phyloP scores from a whole-genome alignment of 2,329 filamentous ascomycete species.

The Pleomassaria siparia region DNA sequence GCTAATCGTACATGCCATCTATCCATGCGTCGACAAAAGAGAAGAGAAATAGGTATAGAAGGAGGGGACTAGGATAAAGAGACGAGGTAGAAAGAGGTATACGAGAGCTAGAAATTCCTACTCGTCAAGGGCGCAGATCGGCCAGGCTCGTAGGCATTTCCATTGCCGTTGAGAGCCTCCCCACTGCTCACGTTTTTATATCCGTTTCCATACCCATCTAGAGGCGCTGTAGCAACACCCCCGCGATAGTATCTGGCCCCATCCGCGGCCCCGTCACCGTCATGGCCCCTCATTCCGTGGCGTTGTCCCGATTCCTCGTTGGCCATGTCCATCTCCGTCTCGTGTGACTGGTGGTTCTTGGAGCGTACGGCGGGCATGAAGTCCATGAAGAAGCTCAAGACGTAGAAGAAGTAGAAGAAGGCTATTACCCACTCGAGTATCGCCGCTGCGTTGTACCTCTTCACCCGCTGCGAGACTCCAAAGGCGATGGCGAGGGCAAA shows the following conservation, averaged over 20 bases:
- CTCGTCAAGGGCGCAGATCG: too few relatives aligned
- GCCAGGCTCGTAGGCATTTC: too few relatives aligned
- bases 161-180: too few relatives aligned
- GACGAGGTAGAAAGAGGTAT: too few relatives aligned
- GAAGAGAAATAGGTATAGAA: slow-evolving; percentile 15
- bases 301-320: slow-evolving; percentile 15
- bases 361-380: slow-evolving; percentile 75
- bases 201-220: slow-evolving; percentile 12
- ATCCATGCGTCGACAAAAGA: not conserved
- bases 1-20: too few relatives aligned
- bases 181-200: too few relatives aligned
- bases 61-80: too few relatives aligned
- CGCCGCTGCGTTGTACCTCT: slow-evolving; percentile 66
- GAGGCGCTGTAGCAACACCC: slow-evolving; percentile 10
- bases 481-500: slow-evolving; percentile 74
- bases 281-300: slow-evolving; percentile 1
- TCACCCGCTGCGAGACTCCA: slow-evolving; percentile 55
- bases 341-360: slow-evolving; percentile 46
- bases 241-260: slow-evolving; percentile 31
- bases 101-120: too few relatives aligned
- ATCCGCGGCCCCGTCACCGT: slow-evolving; percentile 20
- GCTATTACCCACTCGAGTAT: slow-evolving; percentile 79
- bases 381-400: slow-evolving; percentile 85
- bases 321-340: slow-evolving; percentile 40
- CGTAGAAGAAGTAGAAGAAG: slow-evolving; percentile 84